Base-by-base conservation (phyloP, 2,329 filamentous ascomycete species). In the Venturia oleaginea region DNA sequence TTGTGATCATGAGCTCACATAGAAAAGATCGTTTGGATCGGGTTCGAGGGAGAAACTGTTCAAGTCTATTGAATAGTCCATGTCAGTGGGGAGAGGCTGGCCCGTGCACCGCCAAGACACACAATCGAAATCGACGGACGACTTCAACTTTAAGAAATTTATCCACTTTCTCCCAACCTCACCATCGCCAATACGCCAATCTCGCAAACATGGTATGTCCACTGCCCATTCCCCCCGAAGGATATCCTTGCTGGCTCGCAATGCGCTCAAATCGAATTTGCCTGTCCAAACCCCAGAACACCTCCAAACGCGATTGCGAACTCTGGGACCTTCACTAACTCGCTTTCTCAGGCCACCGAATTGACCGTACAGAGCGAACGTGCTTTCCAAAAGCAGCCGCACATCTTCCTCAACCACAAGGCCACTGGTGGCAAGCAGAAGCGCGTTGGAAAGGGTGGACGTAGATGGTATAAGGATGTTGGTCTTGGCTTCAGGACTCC, bases 331-430 rank as follows among this genome's bases (percentile, higher is more conserved):
- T 75, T 67, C 73, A 76, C 76, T 57, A 57, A 57, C 4, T 55
- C 19, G 15, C 30, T 34, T 34, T 57, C 51, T 34, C 51, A 57
- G 75, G 75, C 75, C 69, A 77, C 75, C 73, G 75, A 77, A 72
- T 73, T 77, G 70, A 77, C 75, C 81, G 94, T 99, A 83, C 94
- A 99, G 89, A 95, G 91, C 80, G 94, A 99, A 89, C 93, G 94
- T 85, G 94, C 94, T 86, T 99, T 90, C 91, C 94, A 97, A 34
- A 67, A 65, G 89, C 93, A 99, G 87, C 94, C 94, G 81, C 94
- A 99, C 84, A 96, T 99, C 86, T 99, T 97, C 91, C 87, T 90
- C 77, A 97, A 97, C 89, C 85, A 89, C 79, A 99, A 99, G 89
- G 83, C 84, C 80, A 91, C 92, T 86, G 82, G 87, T 63, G 64